Evolutionary conservation across 116 monocot genomes (phyloP).

Genomic region (Dioscorea cayenensis): DNA sequence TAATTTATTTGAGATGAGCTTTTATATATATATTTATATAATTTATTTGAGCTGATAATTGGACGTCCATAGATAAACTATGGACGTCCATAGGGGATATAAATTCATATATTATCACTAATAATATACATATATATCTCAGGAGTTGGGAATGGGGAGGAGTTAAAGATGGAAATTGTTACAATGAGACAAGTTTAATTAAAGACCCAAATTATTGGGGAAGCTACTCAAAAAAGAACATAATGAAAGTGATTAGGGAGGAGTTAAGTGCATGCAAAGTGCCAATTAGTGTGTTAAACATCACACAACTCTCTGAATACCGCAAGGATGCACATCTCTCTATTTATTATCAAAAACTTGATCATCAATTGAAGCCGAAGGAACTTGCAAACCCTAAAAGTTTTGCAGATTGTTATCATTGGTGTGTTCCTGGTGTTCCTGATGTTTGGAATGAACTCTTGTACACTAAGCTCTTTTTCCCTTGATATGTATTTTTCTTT

Average conservation of each 20-base stretch:
- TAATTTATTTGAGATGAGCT: too few relatives aligned
- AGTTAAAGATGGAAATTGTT: slow-evolving; percentile 30
- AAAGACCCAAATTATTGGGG: slow-evolving; percentile 19
- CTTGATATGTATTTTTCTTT: background rate
- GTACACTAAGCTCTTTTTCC: slow-evolving; percentile 17
- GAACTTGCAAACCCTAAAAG: slow-evolving; percentile 26
- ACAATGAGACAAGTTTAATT: slow-evolving; percentile 58
- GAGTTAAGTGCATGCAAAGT: slow-evolving; percentile 6
- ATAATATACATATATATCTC: background rate
- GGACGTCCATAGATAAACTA: too few relatives aligned
- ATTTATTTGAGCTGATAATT: too few relatives aligned
- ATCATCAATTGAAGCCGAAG: slow-evolving; percentile 9
- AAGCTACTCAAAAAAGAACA: slow-evolving; percentile 20
- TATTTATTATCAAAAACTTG: slow-evolving; percentile 24
- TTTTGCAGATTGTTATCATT: slow-evolving; percentile 32
- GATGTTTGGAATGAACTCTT: slow-evolving; percentile 39
- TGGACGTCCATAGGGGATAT: too few relatives aligned
- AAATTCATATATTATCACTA: background rate
- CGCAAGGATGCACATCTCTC: slow-evolving; percentile 35
- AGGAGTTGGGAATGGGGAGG: slow-evolving; percentile 49
- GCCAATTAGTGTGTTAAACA: slow-evolving; percentile 21
- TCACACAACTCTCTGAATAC: slow-evolving; percentile 37
- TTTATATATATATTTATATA: too few relatives aligned
- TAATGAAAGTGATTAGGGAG: slow-evolving; percentile 25
- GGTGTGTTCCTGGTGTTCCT: slow-evolving; percentile 43